A percentile compares a stretch with the other conserved stretches of the same genome.
Evolutionary conservation across 1,139 yeast genomes (phyloP).

Genomic region (Debaryomycetaceae sp.): DNA sequence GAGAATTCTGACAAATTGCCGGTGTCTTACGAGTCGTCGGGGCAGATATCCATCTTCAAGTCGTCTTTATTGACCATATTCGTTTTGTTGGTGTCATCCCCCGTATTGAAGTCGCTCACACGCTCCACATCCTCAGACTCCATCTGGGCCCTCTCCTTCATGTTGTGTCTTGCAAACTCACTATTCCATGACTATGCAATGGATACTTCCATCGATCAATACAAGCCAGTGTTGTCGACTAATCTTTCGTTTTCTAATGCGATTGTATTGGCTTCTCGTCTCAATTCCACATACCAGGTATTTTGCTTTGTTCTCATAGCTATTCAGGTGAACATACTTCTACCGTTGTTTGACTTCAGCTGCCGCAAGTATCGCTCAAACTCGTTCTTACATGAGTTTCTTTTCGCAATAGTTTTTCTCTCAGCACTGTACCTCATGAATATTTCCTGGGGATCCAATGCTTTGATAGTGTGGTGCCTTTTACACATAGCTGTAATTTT

Average conservation of each 20-base stretch:
- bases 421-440: slow-evolving; percentile 21
- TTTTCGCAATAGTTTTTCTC: slow-evolving; percentile 17
- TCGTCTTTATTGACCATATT: slow-evolving; percentile 68
- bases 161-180: slow-evolving; percentile 68
- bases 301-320: slow-evolving; percentile 78
- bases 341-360: slow-evolving; percentile 68
- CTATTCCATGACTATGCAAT: slow-evolving; percentile 65
- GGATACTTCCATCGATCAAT: slow-evolving; percentile 26
- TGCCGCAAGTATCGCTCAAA: slow-evolving; percentile 36
- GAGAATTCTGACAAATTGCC: background rate
- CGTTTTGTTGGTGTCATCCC: slow-evolving; percentile 74
- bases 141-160: slow-evolving; percentile 86
- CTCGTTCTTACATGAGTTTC: slow-evolving; percentile 31
- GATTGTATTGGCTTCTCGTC: slow-evolving; percentile 83
- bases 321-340: slow-evolving; percentile 65
- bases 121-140: slow-evolving; percentile 90
- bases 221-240: slow-evolving; percentile 69
- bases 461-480: slow-evolving; percentile 47
- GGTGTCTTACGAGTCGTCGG: slow-evolving; percentile 3
- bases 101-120: slow-evolving; percentile 84
- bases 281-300: slow-evolving; percentile 69
- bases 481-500: slow-evolving; percentile 48
- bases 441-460: slow-evolving; percentile 18
- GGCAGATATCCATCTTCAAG: slow-evolving; percentile 33
- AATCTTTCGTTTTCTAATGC: slow-evolving; percentile 84